These are phyloP conservation scores for Solanum etuberosum DNA, from an alignment of 257 asterid species.

Conservation along the genomic window DNA sequence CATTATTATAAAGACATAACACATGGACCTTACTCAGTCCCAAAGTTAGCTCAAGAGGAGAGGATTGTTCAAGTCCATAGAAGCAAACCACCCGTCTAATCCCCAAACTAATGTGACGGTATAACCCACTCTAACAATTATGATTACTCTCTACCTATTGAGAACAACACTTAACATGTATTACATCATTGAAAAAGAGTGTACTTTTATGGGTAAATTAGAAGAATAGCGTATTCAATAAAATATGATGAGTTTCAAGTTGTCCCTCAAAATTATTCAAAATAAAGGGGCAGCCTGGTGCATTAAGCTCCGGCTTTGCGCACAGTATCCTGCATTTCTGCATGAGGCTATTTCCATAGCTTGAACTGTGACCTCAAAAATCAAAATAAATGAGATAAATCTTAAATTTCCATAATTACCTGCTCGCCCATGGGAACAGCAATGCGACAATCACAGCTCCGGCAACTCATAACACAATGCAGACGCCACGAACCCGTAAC, in stretches of 20 bases:
- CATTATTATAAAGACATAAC: neutral
- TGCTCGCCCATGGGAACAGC: constrained; percentile 92
- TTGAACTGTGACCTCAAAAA: neutral
- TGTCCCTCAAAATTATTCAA: neutral
- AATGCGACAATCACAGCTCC: constrained; percentile 64
- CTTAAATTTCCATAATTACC: constrained; percentile 19
- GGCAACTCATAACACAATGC: constrained; percentile 87
- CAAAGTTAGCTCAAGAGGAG: neutral
- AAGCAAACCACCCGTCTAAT: neutral
- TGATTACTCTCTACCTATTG: neutral
- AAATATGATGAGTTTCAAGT: neutral
- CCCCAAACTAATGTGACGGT: neutral
- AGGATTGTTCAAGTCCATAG: no score
- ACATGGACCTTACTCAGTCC: neutral
- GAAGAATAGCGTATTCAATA: neutral
- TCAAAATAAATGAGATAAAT: neutral
- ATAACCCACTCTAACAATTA: neutral
- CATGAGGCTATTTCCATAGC: neutral
- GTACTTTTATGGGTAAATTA: neutral
- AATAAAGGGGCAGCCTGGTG: neutral
- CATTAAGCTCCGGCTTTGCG: neutral
- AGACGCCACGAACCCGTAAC: constrained; percentile 75
- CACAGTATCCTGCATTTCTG: no score
- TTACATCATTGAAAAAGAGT: neutral
- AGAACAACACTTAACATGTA: neutral